Percentiles rank a stretch among this genome's conserved stretches.
Evolutionary conservation across 345 rosid species (phyloP).

Genomic region (Alliaria petiolata): DNA sequence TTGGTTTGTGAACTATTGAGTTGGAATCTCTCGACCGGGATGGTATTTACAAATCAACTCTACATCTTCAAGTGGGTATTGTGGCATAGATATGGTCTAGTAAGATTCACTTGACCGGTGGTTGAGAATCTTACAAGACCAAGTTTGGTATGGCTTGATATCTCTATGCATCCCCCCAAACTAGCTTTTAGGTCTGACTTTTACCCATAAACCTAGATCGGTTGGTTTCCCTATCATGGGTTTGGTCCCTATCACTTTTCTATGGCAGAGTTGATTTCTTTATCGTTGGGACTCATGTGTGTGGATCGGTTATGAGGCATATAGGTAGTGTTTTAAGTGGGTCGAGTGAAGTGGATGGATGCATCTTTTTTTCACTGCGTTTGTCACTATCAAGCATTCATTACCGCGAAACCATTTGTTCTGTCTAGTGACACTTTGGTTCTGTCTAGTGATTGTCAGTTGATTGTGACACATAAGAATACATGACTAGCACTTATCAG

Average conservation of each 20-base stretch:
- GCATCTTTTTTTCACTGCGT: background rate
- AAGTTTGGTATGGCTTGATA: background rate
- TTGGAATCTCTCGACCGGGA: background rate
- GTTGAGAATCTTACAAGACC: background rate
- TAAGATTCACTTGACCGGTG: background rate
- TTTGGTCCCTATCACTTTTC: background rate
- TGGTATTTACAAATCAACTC: background rate
- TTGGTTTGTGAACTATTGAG: background rate
- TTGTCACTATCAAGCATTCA: background rate
- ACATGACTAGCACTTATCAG: background rate
- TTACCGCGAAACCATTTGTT: background rate
- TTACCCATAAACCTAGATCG: background rate
- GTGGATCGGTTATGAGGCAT: background rate
- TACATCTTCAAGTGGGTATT: background rate
- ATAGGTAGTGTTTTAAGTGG: slow-evolving; percentile 3
- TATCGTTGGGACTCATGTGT: background rate
- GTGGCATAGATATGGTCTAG: background rate
- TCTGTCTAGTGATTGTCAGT: no score
- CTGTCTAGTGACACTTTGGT: background rate
- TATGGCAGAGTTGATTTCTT: background rate
- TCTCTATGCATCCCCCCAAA: no score
- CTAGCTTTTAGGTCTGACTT: background rate
- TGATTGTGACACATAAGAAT: no score
- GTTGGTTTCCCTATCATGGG: background rate
- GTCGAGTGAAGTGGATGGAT: slow-evolving; percentile 12